A percentile compares a stretch with the other conserved stretches of the same genome.
phyloP scores from a whole-genome alignment of 371 early-diverging fungal genomes.

The Rhizopus stolonifer region DNA sequence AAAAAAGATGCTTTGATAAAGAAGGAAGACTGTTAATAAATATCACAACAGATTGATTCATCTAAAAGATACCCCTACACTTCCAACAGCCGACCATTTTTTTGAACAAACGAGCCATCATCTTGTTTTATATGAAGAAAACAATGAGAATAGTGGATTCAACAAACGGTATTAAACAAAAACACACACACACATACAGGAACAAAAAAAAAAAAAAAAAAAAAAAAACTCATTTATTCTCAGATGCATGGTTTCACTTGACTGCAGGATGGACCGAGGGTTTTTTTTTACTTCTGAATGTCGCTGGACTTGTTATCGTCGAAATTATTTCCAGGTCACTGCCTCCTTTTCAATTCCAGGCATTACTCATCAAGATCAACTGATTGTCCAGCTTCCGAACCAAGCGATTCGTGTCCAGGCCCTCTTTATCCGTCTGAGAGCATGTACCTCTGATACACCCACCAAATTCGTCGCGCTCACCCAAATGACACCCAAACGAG shows the following conservation, averaged over 20 bases:
- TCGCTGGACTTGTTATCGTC: slow-evolving; percentile 87
- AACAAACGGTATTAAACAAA: not conserved
- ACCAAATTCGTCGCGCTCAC: slow-evolving; percentile 69
- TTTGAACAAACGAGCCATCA: slow-evolving; percentile 8
- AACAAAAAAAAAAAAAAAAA: no score
- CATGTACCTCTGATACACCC: slow-evolving; percentile 33
- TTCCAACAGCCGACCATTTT: not conserved
- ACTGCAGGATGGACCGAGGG: slow-evolving; percentile 69
- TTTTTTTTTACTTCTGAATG: slow-evolving; percentile 68
- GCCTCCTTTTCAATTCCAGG: slow-evolving; percentile 56
- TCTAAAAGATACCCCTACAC: not conserved
- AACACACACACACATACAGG: no score
- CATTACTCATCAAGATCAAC: slow-evolving; percentile 24
- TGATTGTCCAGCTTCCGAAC: slow-evolving; percentile 15
- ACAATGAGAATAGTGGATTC: slow-evolving; percentile 1
- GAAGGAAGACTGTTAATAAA: not conserved
- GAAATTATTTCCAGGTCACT: slow-evolving; percentile 87
- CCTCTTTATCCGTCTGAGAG: slow-evolving; percentile 51
- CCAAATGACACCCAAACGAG: slow-evolving; percentile 87
- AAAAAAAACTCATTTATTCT: no score
- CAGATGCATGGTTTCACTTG: slow-evolving; percentile 44
- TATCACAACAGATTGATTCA: not conserved
- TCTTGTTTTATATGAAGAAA: slow-evolving; percentile 1
- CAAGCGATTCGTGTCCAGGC: slow-evolving; percentile 24
- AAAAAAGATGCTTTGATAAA: slow-evolving; percentile 5